Conservation (phyloP, 345 rosid genomes). For the Capsella bursapastoris region DNA sequence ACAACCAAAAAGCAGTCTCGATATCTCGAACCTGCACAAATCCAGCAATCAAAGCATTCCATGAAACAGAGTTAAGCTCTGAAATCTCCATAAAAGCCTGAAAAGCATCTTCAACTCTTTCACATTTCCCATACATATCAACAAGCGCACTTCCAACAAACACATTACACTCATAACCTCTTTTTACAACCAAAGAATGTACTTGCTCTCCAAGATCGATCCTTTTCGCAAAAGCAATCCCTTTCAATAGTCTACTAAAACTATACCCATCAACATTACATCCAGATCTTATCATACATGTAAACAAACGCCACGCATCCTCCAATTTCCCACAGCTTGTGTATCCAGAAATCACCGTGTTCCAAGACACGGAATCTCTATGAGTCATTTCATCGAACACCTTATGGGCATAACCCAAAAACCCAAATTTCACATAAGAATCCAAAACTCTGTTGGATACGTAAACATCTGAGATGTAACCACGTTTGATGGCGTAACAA, state of each 20-base stretch:
- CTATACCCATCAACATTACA: constrained; percentile 54
- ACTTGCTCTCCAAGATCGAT: constrained; percentile 59
- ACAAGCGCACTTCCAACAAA: constrained; percentile 67
- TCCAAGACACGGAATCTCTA: constrained; percentile 71
- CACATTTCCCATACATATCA: constrained; percentile 79
- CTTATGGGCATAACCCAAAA: constrained; percentile 46
- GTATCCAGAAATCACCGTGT: constrained; percentile 69
- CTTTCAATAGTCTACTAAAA: constrained; percentile 70
- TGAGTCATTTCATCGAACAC: constrained; percentile 67
- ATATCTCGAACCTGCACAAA: constrained; percentile 56
- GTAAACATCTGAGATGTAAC: constrained; percentile 53
- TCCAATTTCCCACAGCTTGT: constrained; percentile 56
- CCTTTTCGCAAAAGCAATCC: constrained; percentile 54
- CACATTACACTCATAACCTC: constrained; percentile 54
- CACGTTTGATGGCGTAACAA: constrained; percentile 53
- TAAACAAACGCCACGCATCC: constrained; percentile 51
- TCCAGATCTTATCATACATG: constrained; percentile 50
- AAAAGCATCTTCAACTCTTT: constrained; percentile 57
- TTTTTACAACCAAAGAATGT: constrained; percentile 59
- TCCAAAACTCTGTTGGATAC: constrained; percentile 57
- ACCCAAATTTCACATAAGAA: constrained; percentile 41
- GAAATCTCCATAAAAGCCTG: constrained; percentile 55
- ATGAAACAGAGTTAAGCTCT: constrained; percentile 60
- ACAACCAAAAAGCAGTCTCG: constrained; percentile 55
- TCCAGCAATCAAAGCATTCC: constrained; percentile 82